Evolutionary conservation across 352 stramenopile genomes (phyloP).

Genomic region (Globisporangium middletonii): DNA sequence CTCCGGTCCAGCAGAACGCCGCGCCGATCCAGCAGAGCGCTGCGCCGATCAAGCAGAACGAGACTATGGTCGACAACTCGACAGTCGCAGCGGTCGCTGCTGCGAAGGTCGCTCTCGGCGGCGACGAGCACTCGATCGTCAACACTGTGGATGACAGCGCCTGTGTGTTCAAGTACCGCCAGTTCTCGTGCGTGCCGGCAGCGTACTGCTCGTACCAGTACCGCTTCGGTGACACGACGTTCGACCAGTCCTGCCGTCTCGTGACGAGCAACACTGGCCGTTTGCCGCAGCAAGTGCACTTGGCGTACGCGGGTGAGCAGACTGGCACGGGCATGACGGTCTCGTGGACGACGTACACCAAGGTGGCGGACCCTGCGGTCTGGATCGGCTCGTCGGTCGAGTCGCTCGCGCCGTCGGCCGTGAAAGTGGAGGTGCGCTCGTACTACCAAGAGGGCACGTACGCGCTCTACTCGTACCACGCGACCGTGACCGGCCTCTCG

Average conservation of each 20-base stretch:
- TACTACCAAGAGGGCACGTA: conserved; percentile 49
- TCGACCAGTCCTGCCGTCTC: conserved; percentile 39
- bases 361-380: conserved; percentile 30
- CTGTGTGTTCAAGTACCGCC: conserved; percentile 20
- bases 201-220: conserved; percentile 30
- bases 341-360: conserved; percentile 50
- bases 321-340: conserved; percentile 46
- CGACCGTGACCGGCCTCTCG: conserved; percentile 17
- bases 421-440: conserved; percentile 13
- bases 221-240: conserved; percentile 32
- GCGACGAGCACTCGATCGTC: too few species aligned
- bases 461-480: conserved; percentile 39
- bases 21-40: too few species aligned
- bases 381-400: conserved; percentile 35
- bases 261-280: conserved; percentile 26
- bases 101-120: too few species aligned
- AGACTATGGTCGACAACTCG: too few species aligned
- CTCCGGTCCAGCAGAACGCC: too few species aligned
- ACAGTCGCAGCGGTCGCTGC: too few species aligned
- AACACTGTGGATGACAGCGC: conserved; percentile 21
- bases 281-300: conserved; percentile 47
- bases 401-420: conserved; percentile 15
- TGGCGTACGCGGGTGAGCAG: conserved; percentile 40
- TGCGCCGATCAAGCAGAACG: too few species aligned
- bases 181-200: conserved; percentile 21